A percentile compares a stretch with the other conserved stretches of the same genome.
Evolutionary conservation across 495 filamentous ascomycete genomes (phyloP).

Genomic region (Daldinia bambusicola): DNA sequence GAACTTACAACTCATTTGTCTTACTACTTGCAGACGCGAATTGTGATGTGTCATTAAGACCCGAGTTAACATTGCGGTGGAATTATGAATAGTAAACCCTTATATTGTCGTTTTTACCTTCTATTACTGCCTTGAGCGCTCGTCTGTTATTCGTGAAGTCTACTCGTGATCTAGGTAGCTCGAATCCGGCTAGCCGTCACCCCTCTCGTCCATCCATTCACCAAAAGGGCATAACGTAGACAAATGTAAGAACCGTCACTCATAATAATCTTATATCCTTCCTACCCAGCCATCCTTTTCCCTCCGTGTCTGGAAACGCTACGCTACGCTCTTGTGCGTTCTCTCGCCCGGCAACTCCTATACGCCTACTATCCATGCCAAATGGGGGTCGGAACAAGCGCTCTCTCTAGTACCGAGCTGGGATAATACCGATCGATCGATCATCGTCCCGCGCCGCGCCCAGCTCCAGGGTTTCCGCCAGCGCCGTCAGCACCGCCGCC

Average conservation of each 20-base stretch:
- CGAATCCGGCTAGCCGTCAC: not conserved
- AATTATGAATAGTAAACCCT: conserved; percentile 3
- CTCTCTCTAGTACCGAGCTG: no score
- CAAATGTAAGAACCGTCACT: conserved; percentile 1
- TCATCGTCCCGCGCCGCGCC: conserved; percentile 40
- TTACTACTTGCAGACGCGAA: not conserved
- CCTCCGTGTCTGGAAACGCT: not conserved
- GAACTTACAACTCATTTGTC: not conserved
- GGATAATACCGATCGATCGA: not conserved
- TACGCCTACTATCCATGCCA: no score
- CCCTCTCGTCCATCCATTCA: not conserved
- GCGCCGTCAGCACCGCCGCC: conserved; percentile 63
- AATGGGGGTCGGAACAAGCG: no score
- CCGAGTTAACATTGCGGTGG: not conserved
- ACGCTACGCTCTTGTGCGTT: not conserved
- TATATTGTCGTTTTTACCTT: not conserved
- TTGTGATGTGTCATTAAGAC: not conserved
- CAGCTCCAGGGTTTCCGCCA: conserved; percentile 30
- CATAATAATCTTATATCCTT: not conserved
- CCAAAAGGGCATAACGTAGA: conserved; percentile 10
- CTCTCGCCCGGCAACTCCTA: not conserved
- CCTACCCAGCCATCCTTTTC: conserved; percentile 4
- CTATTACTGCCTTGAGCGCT: conserved; percentile 6
- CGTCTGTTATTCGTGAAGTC: not conserved
- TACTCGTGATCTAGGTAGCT: conserved; percentile 2